A percentile compares a stretch with the other conserved stretches of the same genome.
phyloP scores from a whole-genome alignment of 2,329 filamentous ascomycete genomes.

The Fusarium ramigenum region DNA sequence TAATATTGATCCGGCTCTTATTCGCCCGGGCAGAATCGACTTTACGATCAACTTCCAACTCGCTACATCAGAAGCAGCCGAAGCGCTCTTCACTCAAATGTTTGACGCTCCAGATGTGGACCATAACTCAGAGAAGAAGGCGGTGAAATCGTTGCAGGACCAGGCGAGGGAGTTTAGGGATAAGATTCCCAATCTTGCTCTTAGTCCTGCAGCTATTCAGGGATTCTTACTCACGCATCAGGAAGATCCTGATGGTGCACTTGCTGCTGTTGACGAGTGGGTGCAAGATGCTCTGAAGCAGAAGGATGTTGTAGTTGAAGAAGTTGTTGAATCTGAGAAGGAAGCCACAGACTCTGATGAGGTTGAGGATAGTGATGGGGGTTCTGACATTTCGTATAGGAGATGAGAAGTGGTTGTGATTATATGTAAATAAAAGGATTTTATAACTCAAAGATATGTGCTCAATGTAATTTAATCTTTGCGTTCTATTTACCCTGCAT shows the following conservation, averaged over 20 bases:
- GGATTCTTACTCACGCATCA: conserved; percentile 13
- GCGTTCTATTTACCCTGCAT: background rate
- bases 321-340: rapidly evolving
- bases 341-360: background rate
- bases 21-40: conserved; percentile 2
- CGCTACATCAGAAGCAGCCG: background rate
- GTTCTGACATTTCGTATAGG: background rate
- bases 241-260: conserved; percentile 2
- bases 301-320: background rate
- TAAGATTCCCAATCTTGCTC: background rate
- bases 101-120: background rate
- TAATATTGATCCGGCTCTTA: conserved; percentile 5
- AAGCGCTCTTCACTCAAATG: background rate
- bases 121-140: background rate
- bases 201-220: conserved; percentile 24
- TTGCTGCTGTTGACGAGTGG: background rate
- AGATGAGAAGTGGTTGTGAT: background rate
- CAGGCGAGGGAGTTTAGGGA: background rate
- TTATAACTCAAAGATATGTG: background rate
- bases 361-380: background rate
- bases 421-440: too few relatives aligned
- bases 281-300: background rate
- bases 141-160: rapidly evolving
- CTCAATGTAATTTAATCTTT: background rate
- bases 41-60: conserved; percentile 12